phyloP scores from a whole-genome alignment of 148 eudicot species.

The Mesembryanthemum crystallinum region DNA sequence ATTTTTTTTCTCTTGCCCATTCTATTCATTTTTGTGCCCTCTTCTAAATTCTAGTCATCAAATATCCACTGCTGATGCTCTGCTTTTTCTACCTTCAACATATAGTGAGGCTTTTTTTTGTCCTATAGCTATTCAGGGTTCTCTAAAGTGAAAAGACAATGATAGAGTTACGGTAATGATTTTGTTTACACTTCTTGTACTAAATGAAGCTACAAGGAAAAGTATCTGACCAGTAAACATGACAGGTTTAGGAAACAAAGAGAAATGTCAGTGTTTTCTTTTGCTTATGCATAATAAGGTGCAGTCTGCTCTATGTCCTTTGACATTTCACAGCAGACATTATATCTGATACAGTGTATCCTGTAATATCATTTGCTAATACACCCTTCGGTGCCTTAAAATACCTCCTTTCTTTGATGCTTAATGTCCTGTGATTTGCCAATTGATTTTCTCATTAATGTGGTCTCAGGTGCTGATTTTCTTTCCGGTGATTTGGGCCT shows the following conservation, averaged over 20 bases:
- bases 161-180: too few relatives aligned
- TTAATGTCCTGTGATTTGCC: background rate
- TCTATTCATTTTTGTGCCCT: background rate
- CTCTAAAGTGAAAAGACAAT: too few relatives aligned
- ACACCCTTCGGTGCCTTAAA: background rate
- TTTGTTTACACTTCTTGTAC: background rate
- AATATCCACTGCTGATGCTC: background rate
- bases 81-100: too few relatives aligned
- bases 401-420: background rate
- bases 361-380: background rate
- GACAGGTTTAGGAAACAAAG: background rate
- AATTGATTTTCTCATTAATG: slow-evolving; percentile 3
- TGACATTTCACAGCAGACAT: background rate
- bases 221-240: background rate
- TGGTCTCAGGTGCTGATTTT: slow-evolving; percentile 82
- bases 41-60: background rate
- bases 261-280: background rate
- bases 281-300: background rate
- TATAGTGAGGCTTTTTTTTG: too few relatives aligned
- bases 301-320: background rate
- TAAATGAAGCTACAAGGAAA: background rate
- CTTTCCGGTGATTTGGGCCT: slow-evolving; percentile 79
- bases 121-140: too few relatives aligned
- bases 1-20: background rate
- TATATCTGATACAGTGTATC: background rate